phyloP scores from a whole-genome alignment of 1,139 yeast species.

The Magnusiomyces sp. region DNA sequence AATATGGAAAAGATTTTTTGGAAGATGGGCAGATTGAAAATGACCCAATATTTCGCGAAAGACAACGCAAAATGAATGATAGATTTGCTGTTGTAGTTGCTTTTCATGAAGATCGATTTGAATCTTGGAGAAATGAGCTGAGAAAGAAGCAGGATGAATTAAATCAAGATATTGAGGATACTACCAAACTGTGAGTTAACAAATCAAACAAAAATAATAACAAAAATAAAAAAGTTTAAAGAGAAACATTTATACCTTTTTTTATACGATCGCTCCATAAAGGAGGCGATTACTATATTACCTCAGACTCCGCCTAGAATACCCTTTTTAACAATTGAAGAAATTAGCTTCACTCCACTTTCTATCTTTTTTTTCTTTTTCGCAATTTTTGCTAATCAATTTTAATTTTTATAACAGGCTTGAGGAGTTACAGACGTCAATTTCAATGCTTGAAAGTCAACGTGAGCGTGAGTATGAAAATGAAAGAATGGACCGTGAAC shows the following conservation, averaged over 20 bases:
- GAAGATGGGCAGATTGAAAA: conserved; percentile 37
- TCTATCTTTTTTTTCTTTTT: not conserved
- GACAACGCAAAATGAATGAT: conserved; percentile 39
- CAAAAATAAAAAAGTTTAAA: not conserved
- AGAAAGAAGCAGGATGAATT: conserved; percentile 47
- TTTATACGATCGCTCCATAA: no score
- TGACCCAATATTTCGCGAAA: conserved; percentile 43
- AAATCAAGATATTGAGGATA: conserved; percentile 46
- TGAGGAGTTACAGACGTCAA: not conserved
- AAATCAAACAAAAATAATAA: not conserved
- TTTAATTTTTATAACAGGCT: not conserved
- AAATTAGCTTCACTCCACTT: not conserved
- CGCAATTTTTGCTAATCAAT: not conserved
- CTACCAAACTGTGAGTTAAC: not conserved
- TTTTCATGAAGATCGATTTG: conserved; percentile 52
- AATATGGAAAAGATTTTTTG: conserved; percentile 33
- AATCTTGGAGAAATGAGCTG: conserved; percentile 56
- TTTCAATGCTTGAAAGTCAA: conserved; percentile 2
- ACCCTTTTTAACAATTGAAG: no score
- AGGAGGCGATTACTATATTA: not conserved
- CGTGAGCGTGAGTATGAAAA: not conserved
- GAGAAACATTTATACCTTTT: no score
- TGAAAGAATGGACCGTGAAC: not conserved
- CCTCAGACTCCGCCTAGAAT: no score
- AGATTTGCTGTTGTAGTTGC: conserved; percentile 43